phyloP scores from a whole-genome alignment of 768 basidiomycete species.

The Phanerochaete sordida region DNA sequence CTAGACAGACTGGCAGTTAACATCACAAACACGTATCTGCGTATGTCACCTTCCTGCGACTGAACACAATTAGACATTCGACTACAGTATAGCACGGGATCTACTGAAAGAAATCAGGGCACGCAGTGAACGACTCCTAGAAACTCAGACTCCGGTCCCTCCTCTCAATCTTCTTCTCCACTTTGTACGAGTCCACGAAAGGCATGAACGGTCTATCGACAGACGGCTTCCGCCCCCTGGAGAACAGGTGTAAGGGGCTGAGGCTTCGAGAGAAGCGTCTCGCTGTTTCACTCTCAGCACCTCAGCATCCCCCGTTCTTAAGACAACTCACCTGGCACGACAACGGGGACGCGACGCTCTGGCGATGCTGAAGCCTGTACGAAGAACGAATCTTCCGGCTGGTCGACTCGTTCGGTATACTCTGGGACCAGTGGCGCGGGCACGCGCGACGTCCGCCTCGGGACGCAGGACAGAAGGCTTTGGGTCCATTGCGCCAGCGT shows the following conservation, averaged over 20 bases:
- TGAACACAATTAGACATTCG: too few species aligned
- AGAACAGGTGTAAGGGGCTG: too few species aligned
- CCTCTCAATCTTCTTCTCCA: background rate
- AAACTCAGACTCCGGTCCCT: background rate
- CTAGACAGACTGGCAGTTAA: background rate
- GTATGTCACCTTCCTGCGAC: too few species aligned
- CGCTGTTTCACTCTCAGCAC: background rate
- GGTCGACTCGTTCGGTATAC: background rate
- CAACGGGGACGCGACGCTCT: background rate
- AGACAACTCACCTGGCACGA: background rate
- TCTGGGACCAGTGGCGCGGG: background rate
- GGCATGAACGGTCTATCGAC: background rate
- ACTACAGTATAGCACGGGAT: too few species aligned
- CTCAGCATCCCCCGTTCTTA: too few species aligned
- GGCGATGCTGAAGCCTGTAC: background rate
- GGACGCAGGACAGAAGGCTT: background rate
- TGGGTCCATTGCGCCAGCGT: background rate
- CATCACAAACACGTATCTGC: too few species aligned
- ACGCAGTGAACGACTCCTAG: too few species aligned
- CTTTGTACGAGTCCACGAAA: background rate
- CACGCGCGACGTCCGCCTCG: background rate
- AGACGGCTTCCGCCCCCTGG: background rate
- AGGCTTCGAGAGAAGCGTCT: too few species aligned
- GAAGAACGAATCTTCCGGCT: background rate
- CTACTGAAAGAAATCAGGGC: too few species aligned